Evolutionary conservation across 2,329 filamentous ascomycete genomes (phyloP).

Genomic region (Plenodomus lindquistii): DNA sequence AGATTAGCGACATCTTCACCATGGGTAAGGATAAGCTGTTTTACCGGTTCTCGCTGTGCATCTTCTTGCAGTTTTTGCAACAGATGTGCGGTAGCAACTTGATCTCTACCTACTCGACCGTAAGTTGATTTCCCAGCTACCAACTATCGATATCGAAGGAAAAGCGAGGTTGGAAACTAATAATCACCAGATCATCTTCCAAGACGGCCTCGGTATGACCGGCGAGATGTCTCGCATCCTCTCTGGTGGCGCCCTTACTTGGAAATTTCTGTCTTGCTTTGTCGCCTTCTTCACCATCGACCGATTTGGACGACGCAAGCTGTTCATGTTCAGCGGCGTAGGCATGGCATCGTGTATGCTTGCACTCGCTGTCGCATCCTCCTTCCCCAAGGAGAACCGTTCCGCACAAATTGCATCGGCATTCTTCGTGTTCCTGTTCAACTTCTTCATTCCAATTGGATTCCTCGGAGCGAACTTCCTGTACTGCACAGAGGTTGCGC

Average conservation of each 20-base stretch:
- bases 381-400: conserved; percentile 51
- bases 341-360: conserved; percentile 62
- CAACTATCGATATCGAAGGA: conserved; percentile 32
- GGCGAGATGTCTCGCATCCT: conserved; percentile 62
- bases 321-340: conserved; percentile 57
- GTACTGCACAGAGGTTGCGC: conserved; percentile 63
- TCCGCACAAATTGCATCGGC: conserved; percentile 57
- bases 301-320: conserved; percentile 65
- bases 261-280: conserved; percentile 60
- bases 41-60: conserved; percentile 58
- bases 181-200: conserved; percentile 43
- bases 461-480: conserved; percentile 64
- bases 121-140: conserved; percentile 55
- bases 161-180: not conserved
- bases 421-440: conserved; percentile 63
- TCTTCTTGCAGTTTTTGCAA: conserved; percentile 56
- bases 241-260: conserved; percentile 62
- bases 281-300: conserved; percentile 74
- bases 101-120: conserved; percentile 54
- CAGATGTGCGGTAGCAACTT: conserved; percentile 57
- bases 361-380: conserved; percentile 57
- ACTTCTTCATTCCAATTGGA: conserved; percentile 63
- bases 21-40: conserved; percentile 68
- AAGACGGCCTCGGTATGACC: conserved; percentile 49
- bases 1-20: conserved; percentile 58